phyloP scores from a whole-genome alignment of 441 rosid species.

The Iberis amara region DNA sequence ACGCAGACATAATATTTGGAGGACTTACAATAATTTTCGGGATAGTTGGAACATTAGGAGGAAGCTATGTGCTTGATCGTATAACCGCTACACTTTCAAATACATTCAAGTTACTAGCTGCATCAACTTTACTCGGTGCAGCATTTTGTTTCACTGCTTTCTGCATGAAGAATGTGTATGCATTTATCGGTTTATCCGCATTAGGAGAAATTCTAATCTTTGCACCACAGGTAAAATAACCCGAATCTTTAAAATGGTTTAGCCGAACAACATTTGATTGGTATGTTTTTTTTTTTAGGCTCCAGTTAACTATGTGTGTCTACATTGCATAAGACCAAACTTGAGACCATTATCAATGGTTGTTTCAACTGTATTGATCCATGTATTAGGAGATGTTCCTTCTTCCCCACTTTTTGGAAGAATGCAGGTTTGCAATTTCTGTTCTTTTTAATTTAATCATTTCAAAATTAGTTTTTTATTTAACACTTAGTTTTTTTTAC shows the following conservation, averaged over 20 bases:
- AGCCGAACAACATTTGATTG: background rate
- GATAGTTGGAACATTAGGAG: slow-evolving; percentile 77
- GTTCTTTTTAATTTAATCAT: background rate
- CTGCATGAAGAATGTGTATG: slow-evolving; percentile 50
- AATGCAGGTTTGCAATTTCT: slow-evolving; percentile 40
- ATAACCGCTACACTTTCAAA: slow-evolving; percentile 65
- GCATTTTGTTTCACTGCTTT: slow-evolving; percentile 56
- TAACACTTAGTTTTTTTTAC: slow-evolving; percentile 7
- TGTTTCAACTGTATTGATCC: slow-evolving; percentile 60
- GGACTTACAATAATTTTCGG: slow-evolving; percentile 84
- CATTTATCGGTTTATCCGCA: slow-evolving; percentile 50
- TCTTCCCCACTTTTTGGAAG: slow-evolving; percentile 69
- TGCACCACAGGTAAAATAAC: slow-evolving; percentile 56
- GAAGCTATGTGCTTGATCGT: slow-evolving; percentile 70
- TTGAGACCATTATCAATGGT: slow-evolving; percentile 75
- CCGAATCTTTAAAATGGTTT: background rate
- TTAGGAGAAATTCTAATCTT: slow-evolving; percentile 66
- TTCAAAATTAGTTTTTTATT: background rate
- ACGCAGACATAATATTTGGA: slow-evolving; percentile 87
- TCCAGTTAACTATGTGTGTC: slow-evolving; percentile 64
- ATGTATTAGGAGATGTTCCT: slow-evolving; percentile 73
- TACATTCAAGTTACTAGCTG: slow-evolving; percentile 80
- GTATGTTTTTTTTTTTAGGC: slow-evolving; percentile 43
- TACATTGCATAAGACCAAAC: slow-evolving; percentile 65
- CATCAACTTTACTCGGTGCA: slow-evolving; percentile 57